Percentiles rank a stretch among this genome's conserved stretches.
Evolutionary conservation across 331 rosid species (phyloP).

Genomic region (Cydonia oblonga): DNA sequence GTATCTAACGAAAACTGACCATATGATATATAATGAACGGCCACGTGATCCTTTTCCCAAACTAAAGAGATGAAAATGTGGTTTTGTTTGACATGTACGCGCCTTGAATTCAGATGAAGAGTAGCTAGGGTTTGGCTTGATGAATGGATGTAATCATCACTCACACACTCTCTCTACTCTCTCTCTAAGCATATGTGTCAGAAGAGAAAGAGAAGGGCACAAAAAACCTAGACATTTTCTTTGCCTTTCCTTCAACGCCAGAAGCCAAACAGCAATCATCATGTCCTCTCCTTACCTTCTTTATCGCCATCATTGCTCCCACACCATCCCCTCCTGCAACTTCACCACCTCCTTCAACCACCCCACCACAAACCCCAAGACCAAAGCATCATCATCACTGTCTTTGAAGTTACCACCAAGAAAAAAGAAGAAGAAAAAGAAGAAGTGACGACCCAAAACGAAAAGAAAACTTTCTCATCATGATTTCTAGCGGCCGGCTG

Average conservation of each 20-base stretch:
- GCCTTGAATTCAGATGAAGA: neutral
- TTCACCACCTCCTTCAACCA: constrained; percentile 14
- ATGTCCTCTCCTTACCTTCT: constrained; percentile 42
- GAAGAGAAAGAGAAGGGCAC: constrained; percentile 13
- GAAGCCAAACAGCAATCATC: constrained; percentile 36
- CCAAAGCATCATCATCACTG: constrained; percentile 36
- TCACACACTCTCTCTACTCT: neutral
- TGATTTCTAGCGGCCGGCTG: neutral
- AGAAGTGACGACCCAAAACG: neutral
- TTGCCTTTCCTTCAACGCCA: constrained; percentile 54
- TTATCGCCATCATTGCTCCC: constrained; percentile 70
- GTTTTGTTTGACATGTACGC: neutral
- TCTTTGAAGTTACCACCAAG: neutral
- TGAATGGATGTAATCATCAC: constrained; percentile 10
- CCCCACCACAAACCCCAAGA: constrained; percentile 41
- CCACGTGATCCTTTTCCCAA: neutral
- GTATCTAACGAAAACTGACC: no score
- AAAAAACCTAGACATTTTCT: constrained; percentile 31
- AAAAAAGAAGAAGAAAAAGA: neutral
- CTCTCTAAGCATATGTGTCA: constrained; percentile 11
- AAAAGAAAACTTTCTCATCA: neutral
- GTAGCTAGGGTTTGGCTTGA: constrained; percentile 6
- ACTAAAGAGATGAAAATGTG: neutral
- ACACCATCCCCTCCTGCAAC: constrained; percentile 21
- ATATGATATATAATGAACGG: no score